Evolutionary conservation across 1,139 yeast species (phyloP), one percentile per base, ranked within the genome.

Genomic region (Zhuliangozyma blackwelliae): DNA sequence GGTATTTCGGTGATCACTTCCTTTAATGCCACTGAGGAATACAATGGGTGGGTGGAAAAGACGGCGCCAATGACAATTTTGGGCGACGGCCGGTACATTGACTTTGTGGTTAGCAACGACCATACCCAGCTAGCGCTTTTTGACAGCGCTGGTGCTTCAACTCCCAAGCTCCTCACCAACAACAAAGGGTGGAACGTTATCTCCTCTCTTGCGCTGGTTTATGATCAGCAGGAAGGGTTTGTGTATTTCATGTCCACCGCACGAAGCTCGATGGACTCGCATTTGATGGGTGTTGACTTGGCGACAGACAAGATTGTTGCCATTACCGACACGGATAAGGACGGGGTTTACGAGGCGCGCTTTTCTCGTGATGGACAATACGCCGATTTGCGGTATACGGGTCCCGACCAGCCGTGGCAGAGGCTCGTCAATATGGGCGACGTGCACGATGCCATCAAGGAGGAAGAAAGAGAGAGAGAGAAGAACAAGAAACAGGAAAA

Each of bases 91-190:
- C 85, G 90, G 1, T 92, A 86, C 52, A 65, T 92, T 37, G 97
- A 92, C 52, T 72, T 80, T 5, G 66, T 84, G 9, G 80, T 81
- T n/a, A 72, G 72, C 25, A 40, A 55, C 35, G 72, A 80, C 38
- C 82, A 83, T 50, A 77, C 77, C 38, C 95, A 87, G 50, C 58
- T 92, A 32, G 95, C 82, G 1, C 73, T 76, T 44, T 90, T 80
- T 51, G 67, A 78, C 7, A 50, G 79, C 1, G 37, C 59, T 1
- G 56, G 57, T 7, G 83, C 85, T 5, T 54, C 55, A 6, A n/a
- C 28, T 2, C 40, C 45, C 8, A 65, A 59, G 32, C 43, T 79
- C 11, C 55, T 88, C 28, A 81, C 95, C 0, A 32, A 48, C 0
- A 50, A 68, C 1, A 81, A 83, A 10, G 60, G 71, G 2, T 88